phyloP scores from a whole-genome alignment of 1,284 basidiomycete species.

The Lentinula novae-zelandiae region DNA sequence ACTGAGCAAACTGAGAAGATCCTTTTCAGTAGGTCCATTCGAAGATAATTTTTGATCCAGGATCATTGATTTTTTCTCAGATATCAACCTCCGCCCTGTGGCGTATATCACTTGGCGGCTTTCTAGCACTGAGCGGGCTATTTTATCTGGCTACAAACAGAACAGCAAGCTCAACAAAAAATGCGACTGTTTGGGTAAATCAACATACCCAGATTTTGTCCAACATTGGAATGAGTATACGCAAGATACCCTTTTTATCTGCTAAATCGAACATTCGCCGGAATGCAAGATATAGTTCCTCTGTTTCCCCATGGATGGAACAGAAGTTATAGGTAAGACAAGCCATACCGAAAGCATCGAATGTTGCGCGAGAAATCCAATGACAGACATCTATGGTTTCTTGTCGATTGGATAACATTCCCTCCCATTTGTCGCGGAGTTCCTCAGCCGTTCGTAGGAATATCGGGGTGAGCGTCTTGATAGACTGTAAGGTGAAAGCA shows the following conservation, averaged over 20 bases:
- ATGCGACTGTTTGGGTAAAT: not conserved
- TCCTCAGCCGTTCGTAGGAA: conserved; percentile 48
- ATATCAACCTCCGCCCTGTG: conserved; percentile 37
- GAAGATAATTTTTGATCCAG: conserved; percentile 27
- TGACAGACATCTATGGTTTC: conserved; percentile 37
- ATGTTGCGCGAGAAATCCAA: conserved; percentile 47
- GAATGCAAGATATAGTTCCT: conserved; percentile 45
- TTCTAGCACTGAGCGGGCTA: conserved; percentile 32
- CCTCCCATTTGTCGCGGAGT: conserved; percentile 38
- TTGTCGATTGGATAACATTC: conserved; percentile 21
- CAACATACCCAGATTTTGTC: conserved; percentile 39
- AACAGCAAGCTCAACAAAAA: not conserved
- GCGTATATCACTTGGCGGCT: conserved; percentile 35
- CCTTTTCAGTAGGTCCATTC: conserved; percentile 32
- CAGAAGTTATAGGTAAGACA: conserved; percentile 49
- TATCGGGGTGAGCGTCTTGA: conserved; percentile 38
- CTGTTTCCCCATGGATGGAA: conserved; percentile 42
- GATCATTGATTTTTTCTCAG: conserved; percentile 35
- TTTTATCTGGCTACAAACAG: conserved; percentile 34
- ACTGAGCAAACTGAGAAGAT: conserved; percentile 46
- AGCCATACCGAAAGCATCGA: conserved; percentile 49
- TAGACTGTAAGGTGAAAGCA: conserved; percentile 40
- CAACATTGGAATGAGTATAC: conserved; percentile 42
- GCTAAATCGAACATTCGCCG: conserved; percentile 43
- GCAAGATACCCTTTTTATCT: conserved; percentile 37